Evolutionary conservation across 1,139 yeast genomes (phyloP).

Genomic region (Suhomyces panamericanus): DNA sequence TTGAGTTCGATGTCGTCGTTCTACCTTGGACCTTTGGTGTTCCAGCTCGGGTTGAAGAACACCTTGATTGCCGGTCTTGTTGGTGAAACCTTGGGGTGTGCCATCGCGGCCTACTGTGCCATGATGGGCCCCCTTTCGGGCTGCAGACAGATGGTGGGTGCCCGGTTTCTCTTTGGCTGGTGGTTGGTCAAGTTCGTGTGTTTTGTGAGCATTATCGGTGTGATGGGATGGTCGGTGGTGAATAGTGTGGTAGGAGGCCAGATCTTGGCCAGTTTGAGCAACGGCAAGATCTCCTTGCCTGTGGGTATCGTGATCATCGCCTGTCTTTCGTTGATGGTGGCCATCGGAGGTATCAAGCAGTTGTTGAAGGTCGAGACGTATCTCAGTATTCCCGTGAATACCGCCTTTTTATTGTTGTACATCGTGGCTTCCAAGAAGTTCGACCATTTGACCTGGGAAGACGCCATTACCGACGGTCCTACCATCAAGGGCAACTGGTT

Average conservation of each 20-base stretch:
- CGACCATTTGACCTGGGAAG: slow-evolving; percentile 37
- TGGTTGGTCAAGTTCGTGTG: slow-evolving; percentile 77
- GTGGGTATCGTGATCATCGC: slow-evolving; percentile 75
- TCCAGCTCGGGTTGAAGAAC: slow-evolving; percentile 64
- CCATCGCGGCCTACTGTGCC: slow-evolving; percentile 77
- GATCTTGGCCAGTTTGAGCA: slow-evolving; percentile 62
- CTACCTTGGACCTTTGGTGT: slow-evolving; percentile 70
- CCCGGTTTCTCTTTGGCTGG: slow-evolving; percentile 79
- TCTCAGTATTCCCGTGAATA: slow-evolving; percentile 67
- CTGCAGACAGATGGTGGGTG: slow-evolving; percentile 81
- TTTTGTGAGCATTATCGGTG: slow-evolving; percentile 67
- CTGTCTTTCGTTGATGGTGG: slow-evolving; percentile 60
- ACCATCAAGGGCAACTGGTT: slow-evolving; percentile 64
- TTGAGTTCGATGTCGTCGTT: slow-evolving; percentile 82
- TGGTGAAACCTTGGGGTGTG: slow-evolving; percentile 67
- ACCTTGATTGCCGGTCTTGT: slow-evolving; percentile 60
- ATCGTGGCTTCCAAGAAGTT: slow-evolving; percentile 62
- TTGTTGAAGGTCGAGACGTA: slow-evolving; percentile 67
- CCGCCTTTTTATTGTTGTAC: slow-evolving; percentile 69
- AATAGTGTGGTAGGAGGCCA: slow-evolving; percentile 87
- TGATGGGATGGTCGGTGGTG: slow-evolving; percentile 85
- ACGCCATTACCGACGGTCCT: slow-evolving; percentile 40
- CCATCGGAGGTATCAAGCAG: slow-evolving; percentile 75
- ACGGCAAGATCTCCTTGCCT: slow-evolving; percentile 63
- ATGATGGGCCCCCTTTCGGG: slow-evolving; percentile 89